These are phyloP conservation scores for Bruguiera parviflora DNA, from an alignment of 345 rosid genomes.

Conservation along the genomic window DNA sequence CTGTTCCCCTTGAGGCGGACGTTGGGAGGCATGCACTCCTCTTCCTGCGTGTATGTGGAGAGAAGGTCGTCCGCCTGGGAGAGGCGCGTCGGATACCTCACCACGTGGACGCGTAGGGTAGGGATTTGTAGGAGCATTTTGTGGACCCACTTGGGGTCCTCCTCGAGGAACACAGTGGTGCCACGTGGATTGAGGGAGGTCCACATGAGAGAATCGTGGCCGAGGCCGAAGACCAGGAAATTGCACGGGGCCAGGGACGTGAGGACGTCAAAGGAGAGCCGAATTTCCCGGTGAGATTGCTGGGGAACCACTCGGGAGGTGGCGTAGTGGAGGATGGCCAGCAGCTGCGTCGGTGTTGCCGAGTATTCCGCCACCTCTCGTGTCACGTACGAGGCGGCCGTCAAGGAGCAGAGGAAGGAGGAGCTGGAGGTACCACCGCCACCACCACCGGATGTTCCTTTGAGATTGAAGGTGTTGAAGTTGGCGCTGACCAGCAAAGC, in stretches of 20 bases:
- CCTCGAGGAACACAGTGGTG: conserved; percentile 63
- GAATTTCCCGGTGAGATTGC: conserved; percentile 50
- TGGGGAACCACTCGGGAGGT: conserved; percentile 56
- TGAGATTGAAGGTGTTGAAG: not conserved
- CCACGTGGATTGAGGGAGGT: conserved; percentile 65
- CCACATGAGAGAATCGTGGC: conserved; percentile 80
- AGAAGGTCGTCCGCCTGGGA: conserved; percentile 44
- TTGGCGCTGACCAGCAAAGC: not conserved
- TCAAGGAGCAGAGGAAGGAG: conserved; percentile 3
- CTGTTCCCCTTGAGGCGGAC: conserved; percentile 51
- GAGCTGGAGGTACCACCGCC: too few species aligned
- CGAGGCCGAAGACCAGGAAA: conserved; percentile 67
- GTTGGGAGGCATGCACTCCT: conserved; percentile 40
- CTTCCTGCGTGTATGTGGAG: conserved; percentile 33
- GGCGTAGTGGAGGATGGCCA: conserved; percentile 70
- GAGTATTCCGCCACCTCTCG: conserved; percentile 25
- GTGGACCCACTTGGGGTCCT: conserved; percentile 60
- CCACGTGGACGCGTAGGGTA: conserved; percentile 45
- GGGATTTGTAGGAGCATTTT: conserved; percentile 46
- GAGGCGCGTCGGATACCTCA: conserved; percentile 59
- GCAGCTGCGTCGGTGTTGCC: conserved; percentile 53
- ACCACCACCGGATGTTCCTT: not conserved
- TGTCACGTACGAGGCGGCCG: not conserved
- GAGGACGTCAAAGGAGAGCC: conserved; percentile 53
- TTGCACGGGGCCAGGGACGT: conserved; percentile 48